A percentile compares a stretch with the other conserved stretches of the same genome.
Evolutionary conservation across 345 rosid species (phyloP).

Genomic region (Hibiscus trionum): DNA sequence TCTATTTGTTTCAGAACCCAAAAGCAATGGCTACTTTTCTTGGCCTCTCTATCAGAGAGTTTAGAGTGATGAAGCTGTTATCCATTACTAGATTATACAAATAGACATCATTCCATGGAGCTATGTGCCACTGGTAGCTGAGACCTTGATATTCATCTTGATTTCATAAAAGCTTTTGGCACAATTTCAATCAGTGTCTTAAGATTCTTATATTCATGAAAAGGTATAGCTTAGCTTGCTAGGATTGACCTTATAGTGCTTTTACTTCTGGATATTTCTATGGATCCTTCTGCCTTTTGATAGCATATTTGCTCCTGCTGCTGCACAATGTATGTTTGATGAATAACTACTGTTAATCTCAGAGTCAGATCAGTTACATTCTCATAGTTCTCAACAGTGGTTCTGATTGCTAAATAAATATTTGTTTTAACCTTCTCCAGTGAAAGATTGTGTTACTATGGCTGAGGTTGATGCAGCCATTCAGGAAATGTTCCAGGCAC

Average conservation of each 20-base stretch:
- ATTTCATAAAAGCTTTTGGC: background rate
- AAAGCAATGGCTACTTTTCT: background rate
- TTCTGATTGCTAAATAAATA: slow-evolving; percentile 8
- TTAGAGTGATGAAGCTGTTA: background rate
- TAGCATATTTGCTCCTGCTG: background rate
- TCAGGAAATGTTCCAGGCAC: slow-evolving; percentile 96
- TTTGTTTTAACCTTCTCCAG: slow-evolving; percentile 24
- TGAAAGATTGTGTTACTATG: slow-evolving; percentile 52
- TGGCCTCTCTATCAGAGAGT: background rate
- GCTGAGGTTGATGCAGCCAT: slow-evolving; percentile 82
- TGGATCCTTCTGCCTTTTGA: background rate
- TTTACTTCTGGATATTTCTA: background rate
- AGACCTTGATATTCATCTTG: background rate
- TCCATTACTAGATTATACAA: background rate
- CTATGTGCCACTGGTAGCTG: background rate
- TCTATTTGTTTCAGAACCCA: background rate
- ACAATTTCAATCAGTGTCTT: background rate
- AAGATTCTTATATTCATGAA: background rate
- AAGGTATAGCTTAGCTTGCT: background rate
- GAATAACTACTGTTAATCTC: background rate
- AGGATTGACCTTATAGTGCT: background rate
- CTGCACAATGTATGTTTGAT: background rate
- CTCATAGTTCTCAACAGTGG: background rate
- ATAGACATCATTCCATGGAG: background rate
- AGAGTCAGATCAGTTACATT: background rate